Percentiles rank a stretch among this genome's conserved stretches.
phyloP scores from a whole-genome alignment of 441 rosid species.

The Capsella rubella region DNA sequence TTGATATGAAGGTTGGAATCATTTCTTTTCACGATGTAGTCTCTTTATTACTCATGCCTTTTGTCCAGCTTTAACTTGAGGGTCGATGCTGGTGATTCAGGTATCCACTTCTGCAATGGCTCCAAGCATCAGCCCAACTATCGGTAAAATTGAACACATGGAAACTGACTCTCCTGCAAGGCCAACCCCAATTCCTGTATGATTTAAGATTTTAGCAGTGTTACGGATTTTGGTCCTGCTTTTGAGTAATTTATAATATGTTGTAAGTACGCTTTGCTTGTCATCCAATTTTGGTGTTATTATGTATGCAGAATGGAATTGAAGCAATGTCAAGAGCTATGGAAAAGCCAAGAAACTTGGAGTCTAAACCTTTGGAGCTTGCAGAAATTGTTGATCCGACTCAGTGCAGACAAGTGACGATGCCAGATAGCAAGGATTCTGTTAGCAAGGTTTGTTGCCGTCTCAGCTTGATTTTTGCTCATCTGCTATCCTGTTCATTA shows the following conservation, averaged over 20 bases:
- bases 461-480: constrained; percentile 18
- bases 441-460: constrained; percentile 42
- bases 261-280: background rate
- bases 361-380: constrained; percentile 43
- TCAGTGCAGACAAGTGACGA: constrained; percentile 48
- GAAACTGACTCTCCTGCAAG: constrained; percentile 65
- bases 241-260: background rate
- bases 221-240: background rate
- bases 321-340: constrained; percentile 46
- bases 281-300: constrained; percentile 26
- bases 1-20: constrained; percentile 59
- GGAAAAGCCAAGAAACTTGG: constrained; percentile 47
- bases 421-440: constrained; percentile 50
- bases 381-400: constrained; percentile 44
- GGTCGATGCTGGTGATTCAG: constrained; percentile 40
- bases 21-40: background rate
- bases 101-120: constrained; percentile 53
- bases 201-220: constrained; percentile 11
- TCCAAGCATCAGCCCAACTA: constrained; percentile 50
- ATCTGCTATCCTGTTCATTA: background rate
- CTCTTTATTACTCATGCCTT: background rate
- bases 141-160: constrained; percentile 61
- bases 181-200: constrained; percentile 59
- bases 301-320: constrained; percentile 43
- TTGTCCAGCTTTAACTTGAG: constrained; percentile 24